phyloP scores from a whole-genome alignment of 768 basidiomycete genomes.

The Boletus coccyginus region DNA sequence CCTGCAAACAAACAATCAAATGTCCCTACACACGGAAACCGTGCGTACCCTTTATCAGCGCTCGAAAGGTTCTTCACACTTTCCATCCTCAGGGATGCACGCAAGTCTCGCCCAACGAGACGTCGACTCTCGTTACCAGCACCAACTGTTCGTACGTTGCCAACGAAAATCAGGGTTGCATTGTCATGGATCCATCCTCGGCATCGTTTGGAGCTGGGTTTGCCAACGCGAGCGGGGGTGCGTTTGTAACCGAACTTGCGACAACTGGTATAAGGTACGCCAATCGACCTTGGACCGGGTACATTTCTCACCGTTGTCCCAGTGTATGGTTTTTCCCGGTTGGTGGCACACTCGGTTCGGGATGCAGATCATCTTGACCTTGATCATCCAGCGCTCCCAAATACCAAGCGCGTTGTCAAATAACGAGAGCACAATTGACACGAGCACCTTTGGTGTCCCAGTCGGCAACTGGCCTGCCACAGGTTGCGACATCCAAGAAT shows the following conservation, averaged over 20 bases:
- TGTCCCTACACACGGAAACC: constrained; percentile 69
- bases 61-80: neutral
- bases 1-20: constrained; percentile 57
- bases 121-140: constrained; percentile 50
- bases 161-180: constrained; percentile 64
- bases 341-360: neutral
- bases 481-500: constrained; percentile 50
- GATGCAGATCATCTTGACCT: neutral
- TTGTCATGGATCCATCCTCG: constrained; percentile 51
- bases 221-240: constrained; percentile 63
- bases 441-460: constrained; percentile 59
- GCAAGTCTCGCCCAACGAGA: constrained; percentile 46
- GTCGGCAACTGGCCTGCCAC: constrained; percentile 63
- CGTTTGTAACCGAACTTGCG: constrained; percentile 74
- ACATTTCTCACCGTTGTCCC: neutral
- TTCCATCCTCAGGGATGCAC: constrained; percentile 44
- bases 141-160: constrained; percentile 58
- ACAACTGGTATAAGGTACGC: constrained; percentile 61
- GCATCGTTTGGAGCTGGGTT: constrained; percentile 67
- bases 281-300: neutral
- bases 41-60: constrained; percentile 26
- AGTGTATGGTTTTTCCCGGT: constrained; percentile 35
- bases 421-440: constrained; percentile 52
- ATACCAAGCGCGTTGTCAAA: constrained; percentile 48
- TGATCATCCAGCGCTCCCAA: constrained; percentile 29